A percentile compares a stretch with the other conserved stretches of the same genome.
Evolutionary conservation across 1,139 yeast species (phyloP).

Genomic region (Kodamaea arcana): DNA sequence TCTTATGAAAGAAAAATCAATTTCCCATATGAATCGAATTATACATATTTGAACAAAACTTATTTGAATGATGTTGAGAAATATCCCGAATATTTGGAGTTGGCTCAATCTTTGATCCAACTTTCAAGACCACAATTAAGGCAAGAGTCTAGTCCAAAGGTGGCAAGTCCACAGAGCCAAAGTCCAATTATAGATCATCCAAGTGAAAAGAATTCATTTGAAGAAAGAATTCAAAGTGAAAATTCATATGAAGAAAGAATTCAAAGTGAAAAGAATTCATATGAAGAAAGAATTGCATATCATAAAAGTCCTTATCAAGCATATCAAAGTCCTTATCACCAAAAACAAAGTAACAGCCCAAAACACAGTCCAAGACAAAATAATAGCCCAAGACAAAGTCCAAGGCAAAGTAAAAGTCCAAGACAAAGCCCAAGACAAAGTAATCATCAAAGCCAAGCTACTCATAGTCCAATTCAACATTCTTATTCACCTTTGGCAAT

Average conservation of each 20-base stretch:
- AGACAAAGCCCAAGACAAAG: not conserved
- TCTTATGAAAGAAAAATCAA: constrained; percentile 37
- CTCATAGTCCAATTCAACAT: not conserved
- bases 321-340: not conserved
- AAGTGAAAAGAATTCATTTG: too few relatives aligned
- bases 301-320: not conserved
- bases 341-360: too few relatives aligned
- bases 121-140: constrained; percentile 24
- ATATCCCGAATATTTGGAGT: constrained; percentile 47
- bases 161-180: too few relatives aligned
- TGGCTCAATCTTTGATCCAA: constrained; percentile 42
- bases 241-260: not conserved
- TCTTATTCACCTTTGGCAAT: constrained; percentile 9
- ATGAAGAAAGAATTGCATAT: not conserved
- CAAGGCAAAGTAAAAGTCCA: not conserved
- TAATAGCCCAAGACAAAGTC: not conserved
- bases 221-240: constrained; percentile 1
- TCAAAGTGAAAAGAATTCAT: not conserved
- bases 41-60: constrained; percentile 46
- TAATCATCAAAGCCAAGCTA: not conserved
- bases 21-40: constrained; percentile 54
- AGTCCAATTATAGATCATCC: too few relatives aligned
- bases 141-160: not conserved
- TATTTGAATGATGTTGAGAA: constrained; percentile 42
- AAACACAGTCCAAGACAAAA: not conserved